Conservation (phyloP, 352 stramenopile species). For the Phytophthora chlamydospora region DNA sequence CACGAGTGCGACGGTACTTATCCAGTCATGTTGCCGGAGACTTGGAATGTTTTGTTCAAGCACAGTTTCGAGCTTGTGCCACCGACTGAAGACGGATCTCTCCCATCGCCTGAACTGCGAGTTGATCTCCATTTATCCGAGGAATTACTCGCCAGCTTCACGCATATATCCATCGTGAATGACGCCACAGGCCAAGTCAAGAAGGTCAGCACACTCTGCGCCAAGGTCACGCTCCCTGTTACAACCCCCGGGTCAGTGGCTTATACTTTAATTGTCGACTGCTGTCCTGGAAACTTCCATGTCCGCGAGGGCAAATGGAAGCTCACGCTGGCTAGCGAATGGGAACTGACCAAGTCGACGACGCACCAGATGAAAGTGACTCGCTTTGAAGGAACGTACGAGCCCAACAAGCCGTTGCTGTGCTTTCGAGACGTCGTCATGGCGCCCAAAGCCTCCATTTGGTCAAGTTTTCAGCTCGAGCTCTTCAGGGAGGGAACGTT, state of each 20-base stretch:
- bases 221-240: constrained; percentile 23
- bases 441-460: constrained; percentile 47
- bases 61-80: constrained; percentile 51
- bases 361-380: constrained; percentile 49
- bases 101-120: constrained; percentile 37
- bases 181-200: constrained; percentile 45
- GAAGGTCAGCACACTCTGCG: constrained; percentile 41
- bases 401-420: constrained; percentile 68
- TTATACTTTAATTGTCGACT: constrained; percentile 73
- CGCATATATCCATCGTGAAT: constrained; percentile 61
- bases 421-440: constrained; percentile 71
- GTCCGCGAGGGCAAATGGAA: constrained; percentile 62
- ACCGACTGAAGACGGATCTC: neutral
- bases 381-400: constrained; percentile 56
- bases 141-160: constrained; percentile 41
- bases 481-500: constrained; percentile 38
- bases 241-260: constrained; percentile 7
- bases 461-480: constrained; percentile 56
- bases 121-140: constrained; percentile 72
- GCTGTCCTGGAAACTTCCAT: constrained; percentile 29
- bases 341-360: constrained; percentile 44
- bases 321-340: constrained; percentile 60
- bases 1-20: constrained; percentile 54
- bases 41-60: constrained; percentile 74
- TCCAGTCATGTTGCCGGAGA: constrained; percentile 44